A percentile compares a stretch with the other conserved stretches of the same genome.
Conservation (phyloP, 352 stramenopile genomes). For the Phytophthora tubulina region DNA sequence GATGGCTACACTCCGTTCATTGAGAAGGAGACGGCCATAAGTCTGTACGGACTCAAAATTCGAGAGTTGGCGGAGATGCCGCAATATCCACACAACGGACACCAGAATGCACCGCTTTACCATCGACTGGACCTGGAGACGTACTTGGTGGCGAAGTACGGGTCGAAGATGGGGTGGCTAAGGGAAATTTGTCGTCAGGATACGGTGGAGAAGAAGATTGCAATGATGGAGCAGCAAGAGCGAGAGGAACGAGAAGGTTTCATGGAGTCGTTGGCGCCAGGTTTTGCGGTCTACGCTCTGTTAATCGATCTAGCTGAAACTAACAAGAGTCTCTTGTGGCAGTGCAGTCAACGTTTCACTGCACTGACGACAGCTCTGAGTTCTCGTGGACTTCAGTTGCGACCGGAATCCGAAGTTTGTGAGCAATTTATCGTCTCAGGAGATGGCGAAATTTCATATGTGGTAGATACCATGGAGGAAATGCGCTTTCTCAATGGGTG, state of each 20-base stretch:
- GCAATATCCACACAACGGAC: background rate
- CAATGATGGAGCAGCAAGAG: conserved; percentile 7
- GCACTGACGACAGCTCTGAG: conserved; percentile 8
- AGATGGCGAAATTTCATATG: conserved; percentile 1
- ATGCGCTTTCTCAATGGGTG: conserved; percentile 12
- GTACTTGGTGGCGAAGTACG: conserved; percentile 15
- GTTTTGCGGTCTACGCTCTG: conserved; percentile 7
- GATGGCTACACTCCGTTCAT: background rate
- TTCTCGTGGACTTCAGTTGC: conserved; percentile 10
- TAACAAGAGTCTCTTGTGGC: background rate
- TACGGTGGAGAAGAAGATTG: conserved; percentile 1
- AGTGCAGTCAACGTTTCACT: conserved; percentile 8
- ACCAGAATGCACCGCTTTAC: conserved; percentile 3
- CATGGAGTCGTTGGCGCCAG: conserved; percentile 8
- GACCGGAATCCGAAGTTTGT: conserved; percentile 10
- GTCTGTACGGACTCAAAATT: conserved; percentile 21
- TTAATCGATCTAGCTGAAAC: conserved; percentile 1
- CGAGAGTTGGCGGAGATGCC: conserved; percentile 5
- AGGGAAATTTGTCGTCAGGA: conserved; percentile 12
- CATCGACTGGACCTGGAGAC: conserved; percentile 19
- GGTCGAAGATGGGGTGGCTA: conserved; percentile 21
- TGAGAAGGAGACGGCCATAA: conserved; percentile 1
- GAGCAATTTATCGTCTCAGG: conserved; percentile 10
- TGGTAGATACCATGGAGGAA: conserved; percentile 31
- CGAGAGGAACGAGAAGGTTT: conserved; percentile 14